Conservation (phyloP, 2,329 filamentous ascomycete species). For the Phialophora verrucosa region DNA sequence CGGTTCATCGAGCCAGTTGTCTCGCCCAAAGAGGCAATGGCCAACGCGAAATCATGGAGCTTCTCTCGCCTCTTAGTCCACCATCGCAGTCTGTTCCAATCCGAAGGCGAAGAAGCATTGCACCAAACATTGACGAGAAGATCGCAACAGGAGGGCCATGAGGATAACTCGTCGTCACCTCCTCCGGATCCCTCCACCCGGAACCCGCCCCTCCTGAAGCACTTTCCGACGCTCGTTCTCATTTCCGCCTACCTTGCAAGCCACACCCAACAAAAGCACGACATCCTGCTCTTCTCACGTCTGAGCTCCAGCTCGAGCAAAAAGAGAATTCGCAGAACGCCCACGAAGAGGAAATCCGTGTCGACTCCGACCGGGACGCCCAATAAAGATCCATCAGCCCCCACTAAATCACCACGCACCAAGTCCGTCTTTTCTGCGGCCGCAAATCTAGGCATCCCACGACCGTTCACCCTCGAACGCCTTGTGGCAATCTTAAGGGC, state of each 20-base stretch:
- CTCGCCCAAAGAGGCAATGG: slow-evolving; percentile 63
- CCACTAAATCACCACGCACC: slow-evolving; percentile 42
- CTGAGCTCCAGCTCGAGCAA: slow-evolving; percentile 52
- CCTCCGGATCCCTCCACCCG: not conserved
- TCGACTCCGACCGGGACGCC: slow-evolving; percentile 19
- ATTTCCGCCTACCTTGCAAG: slow-evolving; percentile 56
- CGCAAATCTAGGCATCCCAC: slow-evolving; percentile 23
- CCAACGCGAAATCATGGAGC: slow-evolving; percentile 70
- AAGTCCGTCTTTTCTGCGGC: slow-evolving; percentile 27
- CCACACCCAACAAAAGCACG: slow-evolving; percentile 53
- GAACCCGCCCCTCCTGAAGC: slow-evolving; percentile 45
- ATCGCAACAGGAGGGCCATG: not conserved
- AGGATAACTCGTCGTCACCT: not conserved
- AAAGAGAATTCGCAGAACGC: slow-evolving; percentile 49
- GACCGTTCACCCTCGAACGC: slow-evolving; percentile 53
- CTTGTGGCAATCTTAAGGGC: slow-evolving; percentile 56
- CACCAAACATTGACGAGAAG: slow-evolving; percentile 43
- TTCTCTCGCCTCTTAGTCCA: slow-evolving; percentile 79
- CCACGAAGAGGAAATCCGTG: slow-evolving; percentile 39
- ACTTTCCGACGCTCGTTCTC: slow-evolving; percentile 54
- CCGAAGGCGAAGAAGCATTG: slow-evolving; percentile 52
- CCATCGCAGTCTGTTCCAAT: slow-evolving; percentile 53
- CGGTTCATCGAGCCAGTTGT: slow-evolving; percentile 80
- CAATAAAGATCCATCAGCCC: slow-evolving; percentile 35
- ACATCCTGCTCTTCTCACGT: slow-evolving; percentile 58